These are phyloP conservation scores for Talaromyces nanjingensis DNA, from an alignment of 495 filamentous ascomycete genomes.

Conservation along the genomic window DNA sequence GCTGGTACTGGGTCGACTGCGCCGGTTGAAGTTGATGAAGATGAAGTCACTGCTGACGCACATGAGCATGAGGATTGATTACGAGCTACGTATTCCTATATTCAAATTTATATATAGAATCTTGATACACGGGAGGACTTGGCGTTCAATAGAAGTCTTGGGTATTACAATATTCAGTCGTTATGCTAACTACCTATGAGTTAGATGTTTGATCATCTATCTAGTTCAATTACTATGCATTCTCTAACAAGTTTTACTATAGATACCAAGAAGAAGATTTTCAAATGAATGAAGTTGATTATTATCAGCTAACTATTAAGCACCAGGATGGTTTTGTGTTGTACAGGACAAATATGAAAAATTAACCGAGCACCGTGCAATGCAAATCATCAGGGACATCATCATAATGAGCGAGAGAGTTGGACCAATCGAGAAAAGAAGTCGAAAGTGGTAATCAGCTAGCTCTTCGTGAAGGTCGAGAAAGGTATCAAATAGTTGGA, in stretches of 20 bases:
- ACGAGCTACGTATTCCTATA: not conserved
- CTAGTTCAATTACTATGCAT: not conserved
- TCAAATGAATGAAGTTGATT: not conserved
- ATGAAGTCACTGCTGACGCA: not conserved
- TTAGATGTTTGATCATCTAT: not conserved
- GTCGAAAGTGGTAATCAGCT: not conserved
- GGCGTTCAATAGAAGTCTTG: not conserved
- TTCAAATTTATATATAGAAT: not conserved
- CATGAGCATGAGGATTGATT: not conserved
- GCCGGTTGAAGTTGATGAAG: not conserved
- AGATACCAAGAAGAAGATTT: too few relatives aligned
- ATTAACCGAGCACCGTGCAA: not conserved
- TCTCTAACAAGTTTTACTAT: not conserved
- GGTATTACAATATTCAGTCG: too few relatives aligned
- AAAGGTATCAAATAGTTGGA: not conserved
- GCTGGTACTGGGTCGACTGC: constrained; percentile 61
- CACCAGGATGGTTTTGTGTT: not conserved
- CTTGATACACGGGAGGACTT: not conserved
- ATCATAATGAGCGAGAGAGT: not conserved
- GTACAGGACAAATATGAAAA: not conserved
- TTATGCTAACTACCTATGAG: not conserved
- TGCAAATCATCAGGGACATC: not conserved
- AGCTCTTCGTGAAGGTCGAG: not conserved
- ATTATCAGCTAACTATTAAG: not conserved
- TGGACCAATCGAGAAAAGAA: not conserved